Evolutionary conservation across 106 monocot genomes (phyloP).

Genomic region (Allium fistulosum): DNA sequence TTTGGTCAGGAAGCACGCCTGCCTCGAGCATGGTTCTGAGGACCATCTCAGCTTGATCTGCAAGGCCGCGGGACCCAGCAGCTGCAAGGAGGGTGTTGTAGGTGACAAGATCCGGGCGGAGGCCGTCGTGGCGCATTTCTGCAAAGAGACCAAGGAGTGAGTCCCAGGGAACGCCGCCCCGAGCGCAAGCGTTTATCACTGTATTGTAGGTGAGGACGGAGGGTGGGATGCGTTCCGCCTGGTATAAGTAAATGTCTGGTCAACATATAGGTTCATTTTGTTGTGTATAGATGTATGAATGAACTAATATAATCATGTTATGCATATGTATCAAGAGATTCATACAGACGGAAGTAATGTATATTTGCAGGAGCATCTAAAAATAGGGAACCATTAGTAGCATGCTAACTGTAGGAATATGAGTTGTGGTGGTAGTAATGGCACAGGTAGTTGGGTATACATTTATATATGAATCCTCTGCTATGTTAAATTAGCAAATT

Average conservation of each 20-base stretch:
- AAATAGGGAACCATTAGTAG: too few relatives aligned
- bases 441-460: too few relatives aligned
- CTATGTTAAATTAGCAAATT: too few relatives aligned
- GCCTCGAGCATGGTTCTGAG: constrained; percentile 74
- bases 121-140: constrained; percentile 89
- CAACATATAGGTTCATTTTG: neutral
- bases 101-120: constrained; percentile 77
- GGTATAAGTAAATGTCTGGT: neutral
- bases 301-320: too few relatives aligned
- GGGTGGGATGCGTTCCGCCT: constrained; percentile 45
- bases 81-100: constrained; percentile 93
- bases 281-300: too few relatives aligned
- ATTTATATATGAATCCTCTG: too few relatives aligned
- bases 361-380: too few relatives aligned
- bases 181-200: constrained; percentile 59
- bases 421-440: too few relatives aligned
- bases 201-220: constrained; percentile 86
- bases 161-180: constrained; percentile 57
- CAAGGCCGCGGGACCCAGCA: constrained; percentile 47
- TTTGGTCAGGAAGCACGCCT: constrained; percentile 56
- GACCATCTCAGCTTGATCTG: constrained; percentile 74
- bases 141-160: constrained; percentile 62
- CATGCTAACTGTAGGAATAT: too few relatives aligned
- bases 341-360: too few relatives aligned
- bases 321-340: too few relatives aligned